phyloP scores from a whole-genome alignment of 768 basidiomycete genomes.

The Auriscalpium vulgare region DNA sequence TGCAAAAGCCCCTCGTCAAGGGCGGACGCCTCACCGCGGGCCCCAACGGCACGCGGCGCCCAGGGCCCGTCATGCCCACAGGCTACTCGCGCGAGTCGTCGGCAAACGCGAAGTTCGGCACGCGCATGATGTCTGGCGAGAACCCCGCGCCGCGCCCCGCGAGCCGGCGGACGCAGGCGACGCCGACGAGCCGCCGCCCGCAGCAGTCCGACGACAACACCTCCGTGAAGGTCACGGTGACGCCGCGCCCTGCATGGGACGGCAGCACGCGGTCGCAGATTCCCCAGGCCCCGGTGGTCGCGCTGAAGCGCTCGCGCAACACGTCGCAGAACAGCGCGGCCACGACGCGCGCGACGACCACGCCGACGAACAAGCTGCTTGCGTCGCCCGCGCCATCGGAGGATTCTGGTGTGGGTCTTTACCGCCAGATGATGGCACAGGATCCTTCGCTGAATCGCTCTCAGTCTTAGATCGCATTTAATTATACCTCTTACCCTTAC shows the following conservation, averaged over 20 bases:
- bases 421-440: slow-evolving; percentile 73
- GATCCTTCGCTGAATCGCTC: slow-evolving; percentile 53
- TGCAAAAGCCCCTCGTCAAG: slow-evolving; percentile 70
- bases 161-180: slow-evolving; percentile 50
- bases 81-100: slow-evolving; percentile 76
- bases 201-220: slow-evolving; percentile 55
- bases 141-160: slow-evolving; percentile 42
- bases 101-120: slow-evolving; percentile 90
- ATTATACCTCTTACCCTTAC: slow-evolving; percentile 4
- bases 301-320: slow-evolving; percentile 57
- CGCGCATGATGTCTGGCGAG: slow-evolving; percentile 66
- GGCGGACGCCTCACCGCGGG: slow-evolving; percentile 23
- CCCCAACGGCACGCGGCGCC: slow-evolving; percentile 27
- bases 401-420: slow-evolving; percentile 79
- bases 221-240: slow-evolving; percentile 62
- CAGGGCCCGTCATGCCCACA: slow-evolving; percentile 34
- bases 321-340: slow-evolving; percentile 66
- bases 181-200: slow-evolving; percentile 36
- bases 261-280: slow-evolving; percentile 38
- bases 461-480: slow-evolving; percentile 16
- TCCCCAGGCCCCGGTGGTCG: slow-evolving; percentile 20
- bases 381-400: slow-evolving; percentile 70
- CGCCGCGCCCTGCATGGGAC: slow-evolving; percentile 62
- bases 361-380: slow-evolving; percentile 36
- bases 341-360: slow-evolving; percentile 24